Evolutionary conservation across 2,329 filamentous ascomycete species (phyloP).

Genomic region (Thelonectria rubi): DNA sequence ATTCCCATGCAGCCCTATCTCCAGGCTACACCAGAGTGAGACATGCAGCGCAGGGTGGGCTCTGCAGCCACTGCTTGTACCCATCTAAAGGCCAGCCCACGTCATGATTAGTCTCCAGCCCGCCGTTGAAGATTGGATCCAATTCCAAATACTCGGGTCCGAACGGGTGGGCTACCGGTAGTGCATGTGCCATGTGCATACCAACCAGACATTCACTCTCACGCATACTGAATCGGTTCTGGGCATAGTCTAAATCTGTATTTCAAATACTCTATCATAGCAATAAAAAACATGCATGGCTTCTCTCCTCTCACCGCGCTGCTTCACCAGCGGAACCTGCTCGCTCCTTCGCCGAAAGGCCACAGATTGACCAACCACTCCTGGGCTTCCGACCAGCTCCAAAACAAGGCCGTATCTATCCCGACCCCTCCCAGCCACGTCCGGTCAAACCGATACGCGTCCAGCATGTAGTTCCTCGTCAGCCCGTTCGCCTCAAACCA

Average conservation of each 20-base stretch:
- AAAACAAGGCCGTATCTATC: constrained; percentile 19
- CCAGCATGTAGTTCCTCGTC: constrained; percentile 44
- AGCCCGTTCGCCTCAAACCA: constrained; percentile 46
- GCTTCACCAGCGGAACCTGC: too few relatives aligned
- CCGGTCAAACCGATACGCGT: constrained; percentile 9
- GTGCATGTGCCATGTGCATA: not conserved
- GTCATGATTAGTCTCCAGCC: constrained; percentile 1
- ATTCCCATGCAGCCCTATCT: constrained; percentile 6
- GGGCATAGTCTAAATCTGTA: too few relatives aligned
- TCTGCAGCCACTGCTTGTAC: not conserved
- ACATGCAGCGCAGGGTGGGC: constrained; percentile 18
- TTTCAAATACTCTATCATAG: too few relatives aligned
- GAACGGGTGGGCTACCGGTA: not conserved
- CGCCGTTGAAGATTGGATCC: not conserved
- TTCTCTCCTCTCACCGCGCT: too few relatives aligned
- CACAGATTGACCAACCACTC: not conserved
- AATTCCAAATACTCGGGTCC: constrained; percentile 3
- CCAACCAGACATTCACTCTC: not conserved
- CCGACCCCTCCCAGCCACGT: constrained; percentile 16
- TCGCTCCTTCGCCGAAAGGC: not conserved
- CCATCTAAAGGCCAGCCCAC: not conserved
- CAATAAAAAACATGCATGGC: too few relatives aligned
- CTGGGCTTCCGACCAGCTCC: not conserved
- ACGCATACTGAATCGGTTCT: not conserved
- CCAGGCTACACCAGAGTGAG: constrained; percentile 3